phyloP scores from a whole-genome alignment of 1,284 basidiomycete species.

The Sporisorium sorghi region DNA sequence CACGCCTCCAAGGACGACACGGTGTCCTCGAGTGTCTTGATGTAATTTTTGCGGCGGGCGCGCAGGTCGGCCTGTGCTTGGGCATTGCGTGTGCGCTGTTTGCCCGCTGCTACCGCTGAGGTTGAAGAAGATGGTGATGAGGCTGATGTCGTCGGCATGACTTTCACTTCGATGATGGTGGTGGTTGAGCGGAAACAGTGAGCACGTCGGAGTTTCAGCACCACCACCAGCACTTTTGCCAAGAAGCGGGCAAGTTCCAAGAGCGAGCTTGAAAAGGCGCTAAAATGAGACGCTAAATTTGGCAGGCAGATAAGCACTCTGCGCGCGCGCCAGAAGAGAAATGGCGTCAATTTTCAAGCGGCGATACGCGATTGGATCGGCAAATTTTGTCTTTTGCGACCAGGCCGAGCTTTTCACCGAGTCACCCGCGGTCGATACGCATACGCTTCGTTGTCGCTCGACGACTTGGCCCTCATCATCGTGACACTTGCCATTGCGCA shows the following conservation, averaged over 20 bases:
- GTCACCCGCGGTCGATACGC: neutral
- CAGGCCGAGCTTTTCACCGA: neutral
- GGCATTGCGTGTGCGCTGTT: slow-evolving; percentile 38
- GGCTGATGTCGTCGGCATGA: slow-evolving; percentile 11
- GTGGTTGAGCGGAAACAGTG: neutral
- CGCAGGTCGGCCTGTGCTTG: slow-evolving; percentile 46
- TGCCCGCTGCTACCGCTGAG: no score
- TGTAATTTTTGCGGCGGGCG: slow-evolving; percentile 35
- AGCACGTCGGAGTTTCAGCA: no score
- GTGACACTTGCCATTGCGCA: no score
- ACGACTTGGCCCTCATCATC: no score
- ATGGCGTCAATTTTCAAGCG: neutral
- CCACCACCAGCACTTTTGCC: no score
- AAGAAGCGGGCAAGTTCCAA: no score
- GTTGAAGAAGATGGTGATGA: neutral
- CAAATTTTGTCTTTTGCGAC: neutral
- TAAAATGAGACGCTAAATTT: no score
- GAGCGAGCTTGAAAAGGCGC: neutral
- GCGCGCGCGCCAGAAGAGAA: neutral
- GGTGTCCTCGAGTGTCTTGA: slow-evolving; percentile 45
- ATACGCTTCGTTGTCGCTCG: no score
- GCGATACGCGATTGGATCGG: neutral
- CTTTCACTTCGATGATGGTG: neutral
- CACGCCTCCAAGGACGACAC: slow-evolving; percentile 37
- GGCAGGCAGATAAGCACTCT: neutral